Evolutionary conservation across 2,329 filamentous ascomycete species (phyloP).

Genomic region (Aspergillus sp.): DNA sequence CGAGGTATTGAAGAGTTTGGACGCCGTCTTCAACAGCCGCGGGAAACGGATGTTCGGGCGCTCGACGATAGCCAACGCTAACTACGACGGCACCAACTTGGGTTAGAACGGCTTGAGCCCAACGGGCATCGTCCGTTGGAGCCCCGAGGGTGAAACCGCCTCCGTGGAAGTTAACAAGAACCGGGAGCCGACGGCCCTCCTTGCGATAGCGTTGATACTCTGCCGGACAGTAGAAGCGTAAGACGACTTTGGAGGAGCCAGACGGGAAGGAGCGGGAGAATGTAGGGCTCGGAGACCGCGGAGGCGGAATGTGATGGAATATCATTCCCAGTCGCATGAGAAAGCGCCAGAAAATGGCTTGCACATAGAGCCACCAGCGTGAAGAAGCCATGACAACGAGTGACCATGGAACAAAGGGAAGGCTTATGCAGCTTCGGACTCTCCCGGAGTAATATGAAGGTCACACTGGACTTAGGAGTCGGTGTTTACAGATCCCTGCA

Average conservation of each 20-base stretch:
- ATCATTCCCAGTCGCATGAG: constrained; percentile 72
- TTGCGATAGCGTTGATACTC: constrained; percentile 38
- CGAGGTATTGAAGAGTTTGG: constrained; percentile 63
- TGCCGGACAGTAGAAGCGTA: constrained; percentile 66
- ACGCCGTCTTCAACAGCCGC: constrained; percentile 68
- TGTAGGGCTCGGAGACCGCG: constrained; percentile 62
- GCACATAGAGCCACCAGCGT: constrained; percentile 65
- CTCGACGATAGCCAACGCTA: constrained; percentile 64
- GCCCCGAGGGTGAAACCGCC: constrained; percentile 66
- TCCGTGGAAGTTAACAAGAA: constrained; percentile 67
- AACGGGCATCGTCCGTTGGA: constrained; percentile 64
- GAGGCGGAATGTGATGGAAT: constrained; percentile 65
- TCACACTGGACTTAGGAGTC: background rate
- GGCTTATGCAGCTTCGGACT: background rate
- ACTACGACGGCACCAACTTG: constrained; percentile 63
- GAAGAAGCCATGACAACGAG: constrained; percentile 37
- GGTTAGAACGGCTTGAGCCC: constrained; percentile 60
- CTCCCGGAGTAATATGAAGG: background rate
- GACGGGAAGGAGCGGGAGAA: constrained; percentile 63
- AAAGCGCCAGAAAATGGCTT: constrained; percentile 69
- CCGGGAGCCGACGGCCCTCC: constrained; percentile 55
- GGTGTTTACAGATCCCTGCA: background rate
- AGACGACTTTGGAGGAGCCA: constrained; percentile 54
- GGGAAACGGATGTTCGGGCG: constrained; percentile 66
- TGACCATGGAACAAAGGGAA: background rate